Evolutionary conservation across 129 eudicot species (phyloP), one percentile per base, ranked within the genome.

Genomic region (Chrysanthemum seticuspe): DNA sequence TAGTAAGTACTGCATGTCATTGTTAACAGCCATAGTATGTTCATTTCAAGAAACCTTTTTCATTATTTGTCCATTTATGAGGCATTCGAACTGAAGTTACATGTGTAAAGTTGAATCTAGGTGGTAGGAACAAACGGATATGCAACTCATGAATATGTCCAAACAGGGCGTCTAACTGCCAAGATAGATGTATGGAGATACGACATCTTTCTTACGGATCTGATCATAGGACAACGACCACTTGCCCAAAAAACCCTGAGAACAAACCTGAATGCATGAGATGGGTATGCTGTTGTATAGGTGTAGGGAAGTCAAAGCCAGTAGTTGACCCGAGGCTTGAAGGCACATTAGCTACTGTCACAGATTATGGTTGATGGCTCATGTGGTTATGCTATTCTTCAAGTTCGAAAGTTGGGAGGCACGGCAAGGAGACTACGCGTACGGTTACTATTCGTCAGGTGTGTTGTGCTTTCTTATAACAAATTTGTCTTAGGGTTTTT

Each of bases 101-200:
- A 67, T 48, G 47, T 23, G 51, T n/a, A 25, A 4, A 12, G 14
- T 3, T 13, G 6, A 9, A 47, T 68, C 29, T 68, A 89, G 96
- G 83, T 84, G 40, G 96, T 85, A 9, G 96, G 96, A 71, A 89
- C 96, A 11, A 77, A 72, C 82, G 92, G 96, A 34, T 89, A 89
- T 62, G 90, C 96, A 45, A 90, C 96, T 47, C 96, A 93, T 2
- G 96, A 89, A 71, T 89, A 89, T 65, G 50, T 89, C n/a, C 90
- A 85, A 76, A 89, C 90, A 1, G 96, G 96, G n/a, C 92, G 86
- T 63, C 83, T 89, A 16, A 89, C 90, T 6, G 48, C 70, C 67
- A 89, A 85, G 68, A 81, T 83, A 15, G 96, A 87, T 29, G 85
- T 86, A n/a, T 89, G 86, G 86, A 89, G 96, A 74, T 89, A 80